Base-by-base conservation (phyloP, 2,329 filamentous ascomycete genomes). In the Atkinsonella hypoxylon region DNA sequence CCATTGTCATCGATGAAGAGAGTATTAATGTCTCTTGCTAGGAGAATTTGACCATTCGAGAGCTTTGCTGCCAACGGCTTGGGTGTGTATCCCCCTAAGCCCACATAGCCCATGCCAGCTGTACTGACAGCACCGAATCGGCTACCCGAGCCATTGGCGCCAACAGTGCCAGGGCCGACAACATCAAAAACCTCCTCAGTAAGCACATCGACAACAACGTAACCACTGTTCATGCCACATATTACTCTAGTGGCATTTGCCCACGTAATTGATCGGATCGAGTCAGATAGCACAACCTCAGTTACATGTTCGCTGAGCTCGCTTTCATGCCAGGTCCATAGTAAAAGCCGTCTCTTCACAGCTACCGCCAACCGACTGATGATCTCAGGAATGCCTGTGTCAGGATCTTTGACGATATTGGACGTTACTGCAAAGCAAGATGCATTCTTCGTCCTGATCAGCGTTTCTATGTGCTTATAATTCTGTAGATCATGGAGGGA, bases 21-120 rank as follows among this genome's bases (percentile, higher is more conserved):
- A 1, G 90, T 95, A 64, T 96, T 95, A 60, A 96, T 89, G 59
- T 98, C 93, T 66, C 95, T 95, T n/a, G 91, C 89, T n/a, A 98
- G 75, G 52, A 98, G 70, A 64, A 97, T 80, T 67, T 96, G 81
- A 4, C 87, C 87, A 56, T 94, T 87, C 2, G 81, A 79, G 12
- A 98, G 75, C 58, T 85, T 85, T 6, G 90, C 84, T 6, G 88
- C 88, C 59, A 98, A 75, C 7, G 93, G 94, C 61, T 88, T 94
- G 1, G 93, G 91, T 51, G 91, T 88, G 72, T 89, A 93, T 41
- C 88, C 87, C 47, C 88, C 89, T 63, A 97, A 83, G 1, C 91
- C 91, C 79, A 97, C 95, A 63, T 97, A 97, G 43, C 90, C 89
- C 89, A 97, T 96, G 45, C 89, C 87, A 8, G 85, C 86, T 50